Conservation (phyloP, 768 basidiomycete genomes). For the Termitomyces sp. region DNA sequence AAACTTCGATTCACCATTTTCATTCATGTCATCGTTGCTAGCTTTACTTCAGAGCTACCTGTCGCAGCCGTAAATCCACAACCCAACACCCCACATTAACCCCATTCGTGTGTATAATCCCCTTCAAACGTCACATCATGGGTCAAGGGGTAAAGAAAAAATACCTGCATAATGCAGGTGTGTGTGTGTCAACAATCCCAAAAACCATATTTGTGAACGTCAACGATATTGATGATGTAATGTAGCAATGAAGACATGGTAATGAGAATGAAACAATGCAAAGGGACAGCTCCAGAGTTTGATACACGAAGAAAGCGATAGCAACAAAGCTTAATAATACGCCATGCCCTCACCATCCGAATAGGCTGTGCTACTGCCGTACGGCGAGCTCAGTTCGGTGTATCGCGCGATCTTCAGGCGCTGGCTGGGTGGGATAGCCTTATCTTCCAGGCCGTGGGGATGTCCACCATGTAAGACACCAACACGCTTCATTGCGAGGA, state of each 20-base stretch:
- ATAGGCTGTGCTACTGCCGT: slow-evolving; percentile 51
- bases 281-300: not conserved
- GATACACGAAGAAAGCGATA: not conserved
- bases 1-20: not conserved
- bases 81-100: not conserved
- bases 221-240: not conserved
- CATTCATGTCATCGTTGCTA: not conserved
- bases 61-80: not conserved
- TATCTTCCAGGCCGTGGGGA: slow-evolving; percentile 57
- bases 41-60: not conserved
- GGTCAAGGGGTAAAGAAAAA: not conserved
- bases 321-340: slow-evolving; percentile 15
- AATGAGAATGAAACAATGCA: not conserved
- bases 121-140: not conserved
- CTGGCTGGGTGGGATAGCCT: slow-evolving; percentile 69
- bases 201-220: not conserved
- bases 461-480: slow-evolving; percentile 60
- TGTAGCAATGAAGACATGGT: not conserved
- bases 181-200: not conserved
- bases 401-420: slow-evolving; percentile 67
- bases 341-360: slow-evolving; percentile 55
- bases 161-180: not conserved
- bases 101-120: not conserved
- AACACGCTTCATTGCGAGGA: slow-evolving; percentile 66
- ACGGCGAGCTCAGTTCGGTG: slow-evolving; percentile 53